phyloP scores from a whole-genome alignment of 331 rosid species.

The Ulmus americana region DNA sequence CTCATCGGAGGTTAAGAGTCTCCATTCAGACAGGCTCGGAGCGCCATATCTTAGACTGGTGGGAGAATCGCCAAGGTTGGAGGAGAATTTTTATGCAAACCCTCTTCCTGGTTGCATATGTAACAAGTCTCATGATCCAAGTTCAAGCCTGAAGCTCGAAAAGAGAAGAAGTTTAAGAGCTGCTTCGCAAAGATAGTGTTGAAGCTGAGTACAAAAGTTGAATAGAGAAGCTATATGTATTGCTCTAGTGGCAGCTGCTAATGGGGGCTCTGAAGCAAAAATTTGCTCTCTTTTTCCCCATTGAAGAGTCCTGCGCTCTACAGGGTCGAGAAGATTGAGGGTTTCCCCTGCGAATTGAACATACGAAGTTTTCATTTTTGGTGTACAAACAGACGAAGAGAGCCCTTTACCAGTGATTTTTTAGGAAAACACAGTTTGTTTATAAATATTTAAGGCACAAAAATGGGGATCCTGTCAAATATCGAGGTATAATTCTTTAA shows the following conservation, averaged over 20 bases:
- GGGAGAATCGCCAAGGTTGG: constrained; percentile 72
- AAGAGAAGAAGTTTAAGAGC: constrained; percentile 26
- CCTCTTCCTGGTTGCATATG: constrained; percentile 96
- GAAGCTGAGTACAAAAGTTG: constrained; percentile 19
- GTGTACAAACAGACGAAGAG: constrained; percentile 18
- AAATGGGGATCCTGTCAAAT: constrained; percentile 24
- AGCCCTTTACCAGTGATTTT: neutral
- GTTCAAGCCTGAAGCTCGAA: constrained; percentile 27
- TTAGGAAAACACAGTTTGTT: constrained; percentile 27
- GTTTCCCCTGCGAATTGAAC: constrained; percentile 23
- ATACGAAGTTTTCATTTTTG: constrained; percentile 29
- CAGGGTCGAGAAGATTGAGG: constrained; percentile 24
- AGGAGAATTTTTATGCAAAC: constrained; percentile 90
- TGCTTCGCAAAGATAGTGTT: constrained; percentile 35
- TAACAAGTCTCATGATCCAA: constrained; percentile 42
- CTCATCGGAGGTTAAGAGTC: constrained; percentile 45
- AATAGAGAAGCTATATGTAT: constrained; percentile 17
- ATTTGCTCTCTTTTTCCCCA: constrained; percentile 17
- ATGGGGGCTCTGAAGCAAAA: constrained; percentile 26
- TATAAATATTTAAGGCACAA: constrained; percentile 38
- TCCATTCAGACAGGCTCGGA: constrained; percentile 69
- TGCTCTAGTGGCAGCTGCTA: constrained; percentile 33
- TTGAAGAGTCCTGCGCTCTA: constrained; percentile 24
- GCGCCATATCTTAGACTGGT: constrained; percentile 61
- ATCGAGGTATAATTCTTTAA: constrained; percentile 32